phyloP scores from a whole-genome alignment of 225 moss, liverwort and hornwort genomes.

The Takakia lepidozioides region DNA sequence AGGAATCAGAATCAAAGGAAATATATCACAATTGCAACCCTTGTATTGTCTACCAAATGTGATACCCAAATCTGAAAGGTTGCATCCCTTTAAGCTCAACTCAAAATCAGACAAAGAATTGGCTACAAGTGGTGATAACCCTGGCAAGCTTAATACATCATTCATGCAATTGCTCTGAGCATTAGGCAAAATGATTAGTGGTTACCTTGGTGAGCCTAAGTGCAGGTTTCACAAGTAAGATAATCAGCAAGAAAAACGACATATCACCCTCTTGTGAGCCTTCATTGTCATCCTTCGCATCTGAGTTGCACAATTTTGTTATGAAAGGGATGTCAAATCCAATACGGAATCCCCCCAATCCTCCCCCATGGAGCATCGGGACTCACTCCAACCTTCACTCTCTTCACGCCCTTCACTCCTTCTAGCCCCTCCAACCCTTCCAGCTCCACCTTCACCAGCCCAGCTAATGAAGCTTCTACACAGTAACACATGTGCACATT shows the following conservation, averaged over 20 bases:
- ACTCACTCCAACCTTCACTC: background rate
- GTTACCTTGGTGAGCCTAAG: conserved; percentile 1
- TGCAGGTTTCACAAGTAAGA: conserved; percentile 1
- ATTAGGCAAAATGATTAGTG: conserved; percentile 1
- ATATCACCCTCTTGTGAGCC: background rate
- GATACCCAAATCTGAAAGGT: background rate
- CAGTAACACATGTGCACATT: no score
- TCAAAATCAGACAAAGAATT: background rate
- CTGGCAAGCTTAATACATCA: background rate
- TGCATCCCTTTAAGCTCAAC: conserved; percentile 1
- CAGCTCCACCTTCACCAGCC: no score
- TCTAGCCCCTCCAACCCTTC: background rate
- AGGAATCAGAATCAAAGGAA: background rate
- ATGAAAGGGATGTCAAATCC: background rate
- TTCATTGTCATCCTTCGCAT: background rate
- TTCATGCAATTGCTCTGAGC: conserved; percentile 1
- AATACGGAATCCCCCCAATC: background rate
- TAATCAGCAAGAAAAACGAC: background rate
- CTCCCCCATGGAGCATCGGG: background rate
- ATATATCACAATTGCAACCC: background rate
- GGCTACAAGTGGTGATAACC: background rate
- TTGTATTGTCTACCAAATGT: background rate
- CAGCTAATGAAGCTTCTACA: no score
- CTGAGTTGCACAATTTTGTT: background rate
- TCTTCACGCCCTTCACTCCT: background rate